Evolutionary conservation across 2,329 filamentous ascomycete genomes (phyloP).

Genomic region (Verticillium albo-atrum): DNA sequence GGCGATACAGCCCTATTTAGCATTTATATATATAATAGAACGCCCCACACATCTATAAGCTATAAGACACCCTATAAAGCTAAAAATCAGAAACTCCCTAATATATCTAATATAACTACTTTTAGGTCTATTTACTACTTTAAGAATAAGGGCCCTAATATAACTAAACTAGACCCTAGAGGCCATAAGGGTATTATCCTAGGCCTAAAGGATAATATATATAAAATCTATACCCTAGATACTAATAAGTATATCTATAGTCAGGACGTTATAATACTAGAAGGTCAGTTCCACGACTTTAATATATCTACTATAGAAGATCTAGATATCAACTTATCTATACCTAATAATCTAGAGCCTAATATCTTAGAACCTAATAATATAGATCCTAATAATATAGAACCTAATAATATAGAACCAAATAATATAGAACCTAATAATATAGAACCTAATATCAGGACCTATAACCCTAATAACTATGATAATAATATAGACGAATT

Average conservation of each 20-base stretch:
- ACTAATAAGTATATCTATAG: conserved; percentile 3
- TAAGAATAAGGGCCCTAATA: not conserved
- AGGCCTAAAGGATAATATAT: conserved; percentile 2
- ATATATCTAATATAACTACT: conserved; percentile 1
- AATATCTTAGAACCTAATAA: not conserved
- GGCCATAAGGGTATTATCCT: conserved; percentile 1
- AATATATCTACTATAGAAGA: not conserved
- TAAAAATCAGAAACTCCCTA: conserved; percentile 1
- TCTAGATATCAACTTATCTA: not conserved
- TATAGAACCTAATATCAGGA: not conserved
- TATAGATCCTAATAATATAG: not conserved
- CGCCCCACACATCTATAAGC: not conserved
- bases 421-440: too few species aligned
- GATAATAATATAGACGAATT: not conserved
- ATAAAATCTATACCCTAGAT: conserved; percentile 4
- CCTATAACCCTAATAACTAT: conserved; percentile 1
- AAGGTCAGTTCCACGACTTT: not conserved
- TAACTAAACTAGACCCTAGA: not conserved
- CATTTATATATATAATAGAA: not conserved
- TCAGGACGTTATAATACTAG: not conserved
- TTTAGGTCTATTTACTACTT: conserved; percentile 1
- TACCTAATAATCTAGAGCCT: conserved; percentile 1
- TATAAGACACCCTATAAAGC: conserved; percentile 6
- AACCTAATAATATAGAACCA: not conserved
- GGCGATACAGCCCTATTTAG: not conserved